phyloP scores from a whole-genome alignment of 306 rosid genomes.

The Corylus americana region DNA sequence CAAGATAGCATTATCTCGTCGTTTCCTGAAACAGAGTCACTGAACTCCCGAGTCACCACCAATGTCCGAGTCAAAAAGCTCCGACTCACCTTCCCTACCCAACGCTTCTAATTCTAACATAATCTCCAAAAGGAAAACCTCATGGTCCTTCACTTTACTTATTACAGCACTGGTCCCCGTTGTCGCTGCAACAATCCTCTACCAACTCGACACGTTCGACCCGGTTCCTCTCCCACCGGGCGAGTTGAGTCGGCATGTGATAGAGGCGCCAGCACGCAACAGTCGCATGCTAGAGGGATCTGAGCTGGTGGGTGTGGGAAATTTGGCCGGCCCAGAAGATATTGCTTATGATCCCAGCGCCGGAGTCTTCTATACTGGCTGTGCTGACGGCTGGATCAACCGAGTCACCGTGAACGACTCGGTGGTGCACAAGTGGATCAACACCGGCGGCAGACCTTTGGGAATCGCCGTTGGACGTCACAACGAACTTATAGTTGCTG shows the following conservation, averaged over 20 bases:
- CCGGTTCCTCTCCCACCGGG: slow-evolving; percentile 45
- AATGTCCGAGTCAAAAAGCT: slow-evolving; percentile 22
- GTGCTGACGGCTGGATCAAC: slow-evolving; percentile 76
- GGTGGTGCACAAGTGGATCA: slow-evolving; percentile 57
- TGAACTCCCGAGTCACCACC: background rate
- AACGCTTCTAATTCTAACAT: background rate
- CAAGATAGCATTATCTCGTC: background rate
- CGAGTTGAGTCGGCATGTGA: slow-evolving; percentile 18
- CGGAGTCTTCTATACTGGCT: slow-evolving; percentile 63
- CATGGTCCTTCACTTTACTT: background rate
- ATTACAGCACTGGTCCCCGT: slow-evolving; percentile 24
- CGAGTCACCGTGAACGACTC: slow-evolving; percentile 52
- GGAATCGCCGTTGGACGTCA: slow-evolving; percentile 45
- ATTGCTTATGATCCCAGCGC: slow-evolving; percentile 39
- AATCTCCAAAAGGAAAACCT: background rate
- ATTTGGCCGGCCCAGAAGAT: slow-evolving; percentile 50
- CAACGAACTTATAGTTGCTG: slow-evolving; percentile 47
- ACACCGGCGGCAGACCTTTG: slow-evolving; percentile 81
- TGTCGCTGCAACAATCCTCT: slow-evolving; percentile 22
- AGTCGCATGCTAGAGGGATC: slow-evolving; percentile 32
- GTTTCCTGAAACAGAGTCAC: background rate
- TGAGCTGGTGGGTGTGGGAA: slow-evolving; percentile 40
- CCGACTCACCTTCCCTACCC: background rate
- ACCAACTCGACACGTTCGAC: slow-evolving; percentile 45
- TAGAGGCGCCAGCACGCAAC: slow-evolving; percentile 32